phyloP scores from a whole-genome alignment of 805 yeast genomes.

The Komagataella pastoris region DNA sequence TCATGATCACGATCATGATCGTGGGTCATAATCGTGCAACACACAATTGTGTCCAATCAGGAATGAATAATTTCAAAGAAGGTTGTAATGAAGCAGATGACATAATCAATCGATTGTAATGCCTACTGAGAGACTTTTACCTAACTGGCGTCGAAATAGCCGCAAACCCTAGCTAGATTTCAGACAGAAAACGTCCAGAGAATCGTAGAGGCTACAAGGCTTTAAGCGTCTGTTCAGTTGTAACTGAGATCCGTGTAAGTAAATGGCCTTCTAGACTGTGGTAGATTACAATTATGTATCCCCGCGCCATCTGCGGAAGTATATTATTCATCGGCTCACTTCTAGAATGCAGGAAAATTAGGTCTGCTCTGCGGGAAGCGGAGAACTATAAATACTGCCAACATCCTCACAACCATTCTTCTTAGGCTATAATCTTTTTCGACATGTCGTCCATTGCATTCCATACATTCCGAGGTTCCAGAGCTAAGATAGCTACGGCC shows the following conservation, averaged over 20 bases:
- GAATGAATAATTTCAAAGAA: not conserved
- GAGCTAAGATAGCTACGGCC: not conserved
- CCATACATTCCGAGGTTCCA: not conserved
- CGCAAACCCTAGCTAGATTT: not conserved
- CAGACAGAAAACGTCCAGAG: not conserved
- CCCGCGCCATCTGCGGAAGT: not conserved
- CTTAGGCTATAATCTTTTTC: not conserved
- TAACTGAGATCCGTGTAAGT: not conserved
- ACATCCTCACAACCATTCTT: not conserved
- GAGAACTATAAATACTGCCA: not conserved
- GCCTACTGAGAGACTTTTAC: not conserved
- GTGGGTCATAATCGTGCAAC: not conserved
- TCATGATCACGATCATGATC: not conserved
- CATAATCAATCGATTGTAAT: not conserved
- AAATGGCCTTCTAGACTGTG: no score
- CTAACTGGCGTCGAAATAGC: not conserved
- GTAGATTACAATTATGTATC: not conserved
- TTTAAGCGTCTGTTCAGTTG: not conserved
- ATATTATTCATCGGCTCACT: not conserved
- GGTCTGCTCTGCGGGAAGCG: not conserved
- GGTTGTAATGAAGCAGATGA: not conserved
- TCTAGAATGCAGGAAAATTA: not conserved
- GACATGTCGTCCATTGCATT: slow-evolving; percentile 1
- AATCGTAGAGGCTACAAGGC: not conserved
- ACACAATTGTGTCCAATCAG: not conserved